These are phyloP conservation scores for Geranium incanum DNA, from an alignment of 441 rosid species.

Conservation along the genomic window DNA sequence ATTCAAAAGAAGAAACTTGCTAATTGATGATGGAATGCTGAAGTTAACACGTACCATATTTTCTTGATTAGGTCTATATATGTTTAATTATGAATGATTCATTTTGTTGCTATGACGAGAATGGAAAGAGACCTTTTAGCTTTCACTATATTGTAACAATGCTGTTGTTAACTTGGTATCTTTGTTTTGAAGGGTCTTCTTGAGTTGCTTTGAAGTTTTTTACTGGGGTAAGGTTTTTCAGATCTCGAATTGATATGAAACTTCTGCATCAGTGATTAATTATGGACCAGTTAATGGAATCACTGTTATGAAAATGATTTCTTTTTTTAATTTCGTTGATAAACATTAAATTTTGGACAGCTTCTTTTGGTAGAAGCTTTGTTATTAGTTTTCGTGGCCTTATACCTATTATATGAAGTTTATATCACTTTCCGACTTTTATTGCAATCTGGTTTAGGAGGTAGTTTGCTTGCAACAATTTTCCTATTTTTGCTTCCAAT, in stretches of 20 bases:
- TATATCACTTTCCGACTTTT: no score
- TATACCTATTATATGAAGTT: no score
- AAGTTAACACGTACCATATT: background rate
- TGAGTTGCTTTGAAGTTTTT: background rate
- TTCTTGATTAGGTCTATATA: background rate
- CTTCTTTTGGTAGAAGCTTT: no score
- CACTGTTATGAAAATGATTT: no score
- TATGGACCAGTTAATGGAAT: background rate
- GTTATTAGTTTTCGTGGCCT: no score
- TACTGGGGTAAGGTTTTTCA: background rate
- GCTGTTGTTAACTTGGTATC: background rate
- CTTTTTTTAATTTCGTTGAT: no score
- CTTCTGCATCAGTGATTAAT: background rate
- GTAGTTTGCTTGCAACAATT: no score
- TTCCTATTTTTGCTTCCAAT: background rate
- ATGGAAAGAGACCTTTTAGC: background rate
- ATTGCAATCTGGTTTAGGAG: no score
- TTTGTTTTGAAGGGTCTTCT: background rate
- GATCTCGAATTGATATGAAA: background rate
- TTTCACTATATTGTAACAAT: background rate
- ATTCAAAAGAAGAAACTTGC: background rate
- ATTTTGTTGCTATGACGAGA: background rate
- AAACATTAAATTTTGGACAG: no score
- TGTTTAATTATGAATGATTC: conserved; percentile 4
- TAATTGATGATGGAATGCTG: background rate